Evolutionary conservation across 2,329 filamentous ascomycete genomes (phyloP).

Genomic region (Trichocomaceae sp.): DNA sequence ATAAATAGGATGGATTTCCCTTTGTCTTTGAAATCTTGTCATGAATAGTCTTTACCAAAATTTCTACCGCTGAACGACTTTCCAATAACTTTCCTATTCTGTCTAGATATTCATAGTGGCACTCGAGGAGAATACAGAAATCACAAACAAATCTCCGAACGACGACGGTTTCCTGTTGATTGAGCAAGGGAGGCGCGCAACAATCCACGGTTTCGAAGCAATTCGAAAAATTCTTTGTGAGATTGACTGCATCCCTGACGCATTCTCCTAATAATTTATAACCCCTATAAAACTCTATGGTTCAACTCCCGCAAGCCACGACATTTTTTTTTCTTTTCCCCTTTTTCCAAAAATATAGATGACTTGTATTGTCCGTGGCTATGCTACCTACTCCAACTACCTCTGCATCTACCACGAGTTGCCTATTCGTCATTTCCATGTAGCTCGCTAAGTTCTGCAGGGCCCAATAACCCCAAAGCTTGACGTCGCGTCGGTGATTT

Average conservation of each 20-base stretch:
- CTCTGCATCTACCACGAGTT: no score
- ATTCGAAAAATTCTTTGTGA: constrained; percentile 10
- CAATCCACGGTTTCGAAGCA: constrained; percentile 8
- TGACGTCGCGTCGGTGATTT: constrained; percentile 60
- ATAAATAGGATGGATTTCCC: constrained; percentile 1
- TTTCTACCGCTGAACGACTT: neutral
- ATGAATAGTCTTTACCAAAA: no score
- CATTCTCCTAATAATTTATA: constrained; percentile 15
- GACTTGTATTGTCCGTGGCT: neutral
- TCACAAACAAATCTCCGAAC: no score
- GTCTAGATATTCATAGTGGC: no score
- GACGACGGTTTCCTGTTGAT: no score
- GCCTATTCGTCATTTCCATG: constrained; percentile 14
- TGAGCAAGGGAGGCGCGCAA: neutral
- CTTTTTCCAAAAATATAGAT: no score
- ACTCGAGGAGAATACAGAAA: no score
- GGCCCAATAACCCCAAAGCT: constrained; percentile 57
- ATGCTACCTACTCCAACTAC: neutral
- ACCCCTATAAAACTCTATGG: neutral
- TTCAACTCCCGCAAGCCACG: neutral
- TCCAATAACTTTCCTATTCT: neutral
- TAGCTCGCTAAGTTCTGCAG: constrained; percentile 39
- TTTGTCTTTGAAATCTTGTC: neutral
- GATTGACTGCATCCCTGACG: constrained; percentile 2
- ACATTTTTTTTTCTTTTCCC: neutral